Evolutionary conservation across 805 yeast genomes (phyloP), one percentile per base, ranked within the genome.

Genomic region (Candida maris): DNA sequence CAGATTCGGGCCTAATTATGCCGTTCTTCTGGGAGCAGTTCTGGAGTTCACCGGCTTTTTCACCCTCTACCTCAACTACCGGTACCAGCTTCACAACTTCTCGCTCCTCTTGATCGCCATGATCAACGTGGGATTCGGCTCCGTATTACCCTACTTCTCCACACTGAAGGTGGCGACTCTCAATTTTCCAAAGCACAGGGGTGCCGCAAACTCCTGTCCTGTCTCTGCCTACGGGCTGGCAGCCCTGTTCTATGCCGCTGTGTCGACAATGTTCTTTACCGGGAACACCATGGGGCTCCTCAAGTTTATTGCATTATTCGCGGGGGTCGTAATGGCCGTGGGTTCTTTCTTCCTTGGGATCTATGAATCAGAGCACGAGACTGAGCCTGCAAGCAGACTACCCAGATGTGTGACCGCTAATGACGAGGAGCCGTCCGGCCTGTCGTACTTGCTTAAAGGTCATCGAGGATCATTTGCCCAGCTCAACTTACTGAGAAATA

Each of bases 111-210:
- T 77, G 39, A 14, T 70, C 3, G 73, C 81, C 4, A 67, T 81
- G 66, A 56, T 61, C 0, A 52, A 68, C 21, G 67, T 75, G n/a
- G 85, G 88, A 0, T 73, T 78, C 45, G 86, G 88, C 0, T 79
- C 87, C 0, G 75, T 73, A 4, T 54, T 77, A 7, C 75, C 79
- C 1, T 71, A 75, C 41, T 82, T 72, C 50, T 73, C 83, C 19
- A 71, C 85, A 5, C 57, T 77, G 45, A 77, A 76, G 42, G 74
- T 75, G 1, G 68, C 76, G 1, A 76, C 76, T 21, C 50, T 81
- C 2, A 84, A 83, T 50, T 84, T 83, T 46, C 91, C 91, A 0
- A 61, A 73, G 19, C 77, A 79, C 50, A 68, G 82, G 51, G 93
- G 87, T 16, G 66, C 77, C 5, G 87, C 87, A 2, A 80, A 79